Evolutionary conservation across 2,329 filamentous ascomycete species (phyloP), one percentile per base, ranked within the genome.

Genomic region (Geosmithia morbida): DNA sequence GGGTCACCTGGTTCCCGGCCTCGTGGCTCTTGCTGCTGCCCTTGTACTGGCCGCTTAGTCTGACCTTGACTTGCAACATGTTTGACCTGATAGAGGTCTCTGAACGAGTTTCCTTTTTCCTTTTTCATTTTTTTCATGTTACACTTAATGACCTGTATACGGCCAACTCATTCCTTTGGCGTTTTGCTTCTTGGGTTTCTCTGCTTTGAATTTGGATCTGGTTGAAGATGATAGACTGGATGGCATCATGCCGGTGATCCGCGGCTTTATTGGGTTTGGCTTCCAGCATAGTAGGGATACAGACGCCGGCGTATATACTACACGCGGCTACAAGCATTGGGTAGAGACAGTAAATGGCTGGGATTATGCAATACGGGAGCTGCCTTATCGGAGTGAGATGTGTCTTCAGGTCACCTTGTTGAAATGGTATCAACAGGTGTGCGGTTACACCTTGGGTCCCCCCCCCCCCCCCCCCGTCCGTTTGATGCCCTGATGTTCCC

Each of bases 1-100:
- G 11, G 22, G 33, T 10, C 26, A 29, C 26, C 13, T 45, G 8
- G 11, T 45, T 54, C 7, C 44, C 14, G 58, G 49, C 46, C 41
- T 44, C 43, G 47, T 51, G 11, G 48, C 48, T 14, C 20, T 40
- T 37, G 41, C 44, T 18, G 46, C 43, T 17, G 46, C 20, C 41
- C 18, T n/a, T 51, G 19, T 50, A 18, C 26, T 48, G 45, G 45
- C 42, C 22, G 16, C 30, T 16, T 45, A 26, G 20, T 22, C 14
- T n/a, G 17, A 42, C 13, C n/a, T 22, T 42, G 41, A 37, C 33
- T 26, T 26, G 22, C 22, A 26, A 37, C 6, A 13, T 37, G 33
- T 11, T 16, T 11, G 33, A 37, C 33, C 11, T 26, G 22, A 13
- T 37, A 7, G 11, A 37, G 33, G 3, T 37, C 5, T 13, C 14